Percentiles rank a stretch among this genome's conserved stretches.
These are phyloP conservation scores for Daldinia vernicosa DNA, from an alignment of 495 filamentous ascomycete species.

Conservation along the genomic window DNA sequence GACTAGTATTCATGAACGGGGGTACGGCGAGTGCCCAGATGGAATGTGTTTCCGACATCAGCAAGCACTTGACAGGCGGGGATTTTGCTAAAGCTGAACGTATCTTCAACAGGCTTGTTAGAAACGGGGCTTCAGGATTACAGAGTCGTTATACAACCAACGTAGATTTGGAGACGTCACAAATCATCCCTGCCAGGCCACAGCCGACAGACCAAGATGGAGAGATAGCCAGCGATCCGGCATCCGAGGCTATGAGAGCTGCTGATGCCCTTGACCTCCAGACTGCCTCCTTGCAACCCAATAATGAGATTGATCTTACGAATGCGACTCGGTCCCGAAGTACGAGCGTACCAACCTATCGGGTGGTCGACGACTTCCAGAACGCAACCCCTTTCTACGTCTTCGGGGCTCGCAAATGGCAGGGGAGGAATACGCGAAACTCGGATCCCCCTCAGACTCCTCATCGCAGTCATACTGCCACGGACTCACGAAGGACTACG, in stretches of 20 bases:
- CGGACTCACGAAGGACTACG: constrained; percentile 15
- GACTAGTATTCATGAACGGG: constrained; percentile 62
- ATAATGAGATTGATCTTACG: constrained; percentile 50
- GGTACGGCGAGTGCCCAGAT: constrained; percentile 57
- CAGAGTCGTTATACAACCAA: constrained; percentile 17
- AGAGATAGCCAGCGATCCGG: constrained; percentile 47
- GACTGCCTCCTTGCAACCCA: constrained; percentile 55
- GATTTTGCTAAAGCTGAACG: constrained; percentile 54
- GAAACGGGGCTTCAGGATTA: constrained; percentile 53
- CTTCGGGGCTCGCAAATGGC: constrained; percentile 36
- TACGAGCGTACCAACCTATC: constrained; percentile 47
- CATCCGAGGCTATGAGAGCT: constrained; percentile 57
- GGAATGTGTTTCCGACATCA: constrained; percentile 56
- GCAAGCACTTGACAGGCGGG: constrained; percentile 52
- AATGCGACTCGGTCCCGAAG: constrained; percentile 46
- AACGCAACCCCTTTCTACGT: constrained; percentile 44
- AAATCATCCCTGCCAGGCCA: background rate
- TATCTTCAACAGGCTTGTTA: constrained; percentile 55
- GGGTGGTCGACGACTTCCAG: constrained; percentile 41
- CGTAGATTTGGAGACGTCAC: background rate
- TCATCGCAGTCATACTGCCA: constrained; percentile 21
- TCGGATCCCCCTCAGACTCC: constrained; percentile 6
- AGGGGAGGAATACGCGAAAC: constrained; percentile 9
- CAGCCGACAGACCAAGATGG: constrained; percentile 14
- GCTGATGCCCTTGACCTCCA: constrained; percentile 60